Evolutionary conservation across 2,329 filamentous ascomycete species (phyloP), one percentile per base, ranked within the genome.

Genomic region (Fusarium sulawesiense): DNA sequence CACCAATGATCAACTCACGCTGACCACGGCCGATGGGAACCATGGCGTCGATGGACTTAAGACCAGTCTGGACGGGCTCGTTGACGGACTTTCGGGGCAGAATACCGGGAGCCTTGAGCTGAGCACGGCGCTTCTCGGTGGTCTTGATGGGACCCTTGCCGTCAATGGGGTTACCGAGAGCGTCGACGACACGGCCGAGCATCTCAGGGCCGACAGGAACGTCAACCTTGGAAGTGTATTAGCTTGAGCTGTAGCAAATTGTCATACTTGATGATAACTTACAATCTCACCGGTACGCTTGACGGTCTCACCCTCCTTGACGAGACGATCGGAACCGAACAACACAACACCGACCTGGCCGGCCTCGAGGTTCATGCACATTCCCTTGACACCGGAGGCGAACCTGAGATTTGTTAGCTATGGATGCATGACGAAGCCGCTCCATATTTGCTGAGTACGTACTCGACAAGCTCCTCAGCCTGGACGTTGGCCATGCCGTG

Each of bases 311-410:
- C 96, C 96, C 87, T 99, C 96, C 89, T 93, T 96, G 91, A 99
- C 96, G 79, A 98, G 90, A 94, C 96, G 94, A 88, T 99, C 96
- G 82, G 96, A 98, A 91, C 96, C 96, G 90, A 99, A 99, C 82
- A 99, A 90, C 90, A 99, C 96, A 81, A 99, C 94, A 97, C 96
- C 96, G 87, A 99, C 96, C 87, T 98, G 96, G 84, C 96, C 96
- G 85, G 96, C 96, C 88, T 99, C 96, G 86, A 99, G 91, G 93
- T 99, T 99, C 95, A 99, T 98, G 93, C 95, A 98, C 96, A 99
- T 99, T 85, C 96, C 96, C 92, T 98, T 98, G 86, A 98, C 96
- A 85, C 96, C 96, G 76, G 96, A 99, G 80, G 96, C 93, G 88
- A 99, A 99, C 89, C 94, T 98, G 27, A 49, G 64, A 27, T 8